phyloP scores from a whole-genome alignment of 345 rosid species.

The Eucalyptus erythrocorys region DNA sequence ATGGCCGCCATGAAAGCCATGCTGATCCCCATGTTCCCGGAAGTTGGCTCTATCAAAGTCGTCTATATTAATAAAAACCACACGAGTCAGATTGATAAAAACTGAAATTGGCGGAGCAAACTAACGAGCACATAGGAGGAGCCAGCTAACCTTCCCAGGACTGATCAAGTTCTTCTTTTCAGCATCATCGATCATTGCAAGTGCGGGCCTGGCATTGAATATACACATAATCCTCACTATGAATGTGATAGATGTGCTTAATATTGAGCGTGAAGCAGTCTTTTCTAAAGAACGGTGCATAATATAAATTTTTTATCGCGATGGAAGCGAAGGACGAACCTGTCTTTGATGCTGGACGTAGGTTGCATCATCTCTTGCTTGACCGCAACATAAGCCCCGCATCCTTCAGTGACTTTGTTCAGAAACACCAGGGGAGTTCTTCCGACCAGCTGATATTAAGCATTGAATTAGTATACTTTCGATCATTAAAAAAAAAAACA shows the following conservation, averaged over 20 bases:
- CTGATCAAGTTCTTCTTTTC: slow-evolving; percentile 62
- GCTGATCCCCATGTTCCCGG: slow-evolving; percentile 97
- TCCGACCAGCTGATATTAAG: slow-evolving; percentile 53
- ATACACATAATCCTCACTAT: not conserved
- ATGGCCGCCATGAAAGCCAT: slow-evolving; percentile 91
- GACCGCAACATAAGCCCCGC: slow-evolving; percentile 79
- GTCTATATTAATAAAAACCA: slow-evolving; percentile 23
- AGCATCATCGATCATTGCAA: slow-evolving; percentile 73
- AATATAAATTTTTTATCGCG: not conserved
- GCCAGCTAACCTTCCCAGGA: slow-evolving; percentile 59
- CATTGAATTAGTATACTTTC: not conserved
- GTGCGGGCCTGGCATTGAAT: slow-evolving; percentile 53
- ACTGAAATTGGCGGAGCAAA: not conserved
- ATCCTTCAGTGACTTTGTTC: slow-evolving; percentile 79
- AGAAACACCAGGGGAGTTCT: slow-evolving; percentile 77
- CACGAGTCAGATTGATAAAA: not conserved
- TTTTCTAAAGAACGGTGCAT: not conserved
- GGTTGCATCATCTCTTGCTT: slow-evolving; percentile 97
- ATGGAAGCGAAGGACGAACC: slow-evolving; percentile 11
- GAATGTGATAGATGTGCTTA: not conserved
- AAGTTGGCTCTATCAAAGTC: slow-evolving; percentile 85
- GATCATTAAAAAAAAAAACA: not conserved
- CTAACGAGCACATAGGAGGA: not conserved
- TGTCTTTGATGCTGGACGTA: slow-evolving; percentile 89
- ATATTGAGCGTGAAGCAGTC: not conserved